These are phyloP conservation scores for Coleophoma cylindrospora DNA, from an alignment of 2,329 filamentous ascomycete species.

Conservation along the genomic window DNA sequence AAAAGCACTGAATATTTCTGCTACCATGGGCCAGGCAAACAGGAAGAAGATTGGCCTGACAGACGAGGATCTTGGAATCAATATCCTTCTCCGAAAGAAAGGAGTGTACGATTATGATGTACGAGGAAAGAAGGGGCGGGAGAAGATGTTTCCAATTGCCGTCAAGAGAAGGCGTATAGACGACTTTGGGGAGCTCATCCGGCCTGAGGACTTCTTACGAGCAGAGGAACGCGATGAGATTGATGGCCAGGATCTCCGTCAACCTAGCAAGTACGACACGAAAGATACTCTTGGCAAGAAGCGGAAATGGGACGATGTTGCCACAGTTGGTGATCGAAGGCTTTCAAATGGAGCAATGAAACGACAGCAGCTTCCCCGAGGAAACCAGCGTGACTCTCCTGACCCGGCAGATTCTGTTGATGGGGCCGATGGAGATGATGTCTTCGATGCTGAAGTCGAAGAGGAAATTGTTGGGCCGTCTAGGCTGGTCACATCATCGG, in stretches of 20 bases:
- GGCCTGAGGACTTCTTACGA: conserved; percentile 87
- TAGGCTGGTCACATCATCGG: conserved; percentile 63
- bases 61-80: conserved; percentile 88
- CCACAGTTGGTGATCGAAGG: conserved; percentile 32
- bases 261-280: conserved; percentile 39
- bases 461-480: conserved; percentile 60
- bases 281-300: conserved; percentile 79
- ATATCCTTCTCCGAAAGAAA: conserved; percentile 82
- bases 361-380: conserved; percentile 45
- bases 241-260: conserved; percentile 58
- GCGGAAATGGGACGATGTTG: conserved; percentile 82
- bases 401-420: conserved; percentile 38
- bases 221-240: conserved; percentile 84
- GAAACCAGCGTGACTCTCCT: conserved; percentile 20
- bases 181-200: conserved; percentile 91
- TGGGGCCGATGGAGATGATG: conserved; percentile 47
- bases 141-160: conserved; percentile 86
- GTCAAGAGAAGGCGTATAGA: conserved; percentile 75
- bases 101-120: conserved; percentile 93
- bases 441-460: conserved; percentile 50
- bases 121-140: conserved; percentile 82
- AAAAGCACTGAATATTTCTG: conserved; percentile 83
- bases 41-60: conserved; percentile 82
- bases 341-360: conserved; percentile 48
- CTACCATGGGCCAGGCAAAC: conserved; percentile 75